Evolutionary conservation across 2,329 filamentous ascomycete species (phyloP).

Genomic region (Alternaria solani): DNA sequence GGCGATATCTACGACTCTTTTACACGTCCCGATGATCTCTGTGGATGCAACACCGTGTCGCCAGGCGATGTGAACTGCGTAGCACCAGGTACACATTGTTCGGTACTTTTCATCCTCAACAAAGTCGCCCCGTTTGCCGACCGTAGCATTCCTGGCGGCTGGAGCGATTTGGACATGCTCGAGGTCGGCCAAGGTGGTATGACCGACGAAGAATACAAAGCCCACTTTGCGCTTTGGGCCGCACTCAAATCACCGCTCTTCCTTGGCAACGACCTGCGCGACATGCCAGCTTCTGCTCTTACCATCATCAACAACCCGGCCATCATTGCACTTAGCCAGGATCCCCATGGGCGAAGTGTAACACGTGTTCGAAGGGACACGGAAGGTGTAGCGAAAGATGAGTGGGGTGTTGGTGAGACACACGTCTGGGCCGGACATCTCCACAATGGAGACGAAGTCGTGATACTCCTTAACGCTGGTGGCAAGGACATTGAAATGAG

Average conservation of each 20-base stretch:
- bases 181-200: constrained; percentile 41
- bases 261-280: constrained; percentile 54
- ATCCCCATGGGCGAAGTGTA: constrained; percentile 33
- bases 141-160: constrained; percentile 40
- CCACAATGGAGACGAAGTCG: constrained; percentile 31
- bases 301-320: constrained; percentile 51
- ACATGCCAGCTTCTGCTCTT: constrained; percentile 51
- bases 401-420: constrained; percentile 36
- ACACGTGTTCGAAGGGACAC: constrained; percentile 33
- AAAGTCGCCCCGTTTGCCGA: constrained; percentile 39
- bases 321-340: constrained; percentile 38
- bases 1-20: constrained; percentile 44
- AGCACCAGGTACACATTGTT: constrained; percentile 39
- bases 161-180: constrained; percentile 45
- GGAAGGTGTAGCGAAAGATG: constrained; percentile 27
- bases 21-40: constrained; percentile 38
- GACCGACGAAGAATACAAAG: constrained; percentile 46
- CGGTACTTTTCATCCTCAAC: constrained; percentile 41
- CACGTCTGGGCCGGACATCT: constrained; percentile 36
- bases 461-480: constrained; percentile 33
- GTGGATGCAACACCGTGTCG: constrained; percentile 35
- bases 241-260: constrained; percentile 54
- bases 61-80: constrained; percentile 37
- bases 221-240: constrained; percentile 54
- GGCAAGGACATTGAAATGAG: constrained; percentile 30